Base-by-base conservation (phyloP, 352 stramenopile species). In the Pythium grandisporangium region DNA sequence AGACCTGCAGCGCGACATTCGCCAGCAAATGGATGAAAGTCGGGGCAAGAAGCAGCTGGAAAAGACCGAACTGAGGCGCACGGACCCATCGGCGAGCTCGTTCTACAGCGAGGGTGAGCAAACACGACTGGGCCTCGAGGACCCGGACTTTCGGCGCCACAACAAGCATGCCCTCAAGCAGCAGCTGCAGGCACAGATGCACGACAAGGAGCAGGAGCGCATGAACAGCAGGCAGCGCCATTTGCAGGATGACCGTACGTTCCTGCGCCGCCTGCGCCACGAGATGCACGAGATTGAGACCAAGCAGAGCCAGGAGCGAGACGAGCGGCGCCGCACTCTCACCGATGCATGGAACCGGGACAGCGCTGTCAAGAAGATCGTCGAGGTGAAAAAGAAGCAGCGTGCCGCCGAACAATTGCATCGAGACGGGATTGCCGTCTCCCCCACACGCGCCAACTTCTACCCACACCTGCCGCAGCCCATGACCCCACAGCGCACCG, bases 311-410 rank as follows among this genome's bases (percentile, higher is more conserved):
- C 52, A 60, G 13, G 62, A 84, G 33, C 70, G 68, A 11, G 66
- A 84, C 1, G 67, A 79, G 46, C 61, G 63, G 19, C 67, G 68
- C 12, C 67, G 74, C 27, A 48, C 55, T 45, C 63, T 88, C 33
- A 86, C 72, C 1, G 63, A 76, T 21, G 61, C 75, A 13, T 88
- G 70, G 72, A 56, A 70, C 21, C 70, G 73, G 11, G 75, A 78
- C 43, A 73, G 56, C 49, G 55, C 59, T 13, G 75, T 85, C 40
- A 85, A 84, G 46, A 74, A 74, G 38, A 40, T 85, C 8, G 69
- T 81, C 12, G 64, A 73, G 51, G 43, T 42, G 33, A 73, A 77
- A 43, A 84, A 82, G 51, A 74, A 74, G 48, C 68, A 84, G 45
- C 61, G 57, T 20, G 69, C 58, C 10, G 58, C 55, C 26, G 61